Evolutionary conservation across 202 grass and related monocot genomes (phyloP).

Genomic region (Miscanthus sacchariflorus): DNA sequence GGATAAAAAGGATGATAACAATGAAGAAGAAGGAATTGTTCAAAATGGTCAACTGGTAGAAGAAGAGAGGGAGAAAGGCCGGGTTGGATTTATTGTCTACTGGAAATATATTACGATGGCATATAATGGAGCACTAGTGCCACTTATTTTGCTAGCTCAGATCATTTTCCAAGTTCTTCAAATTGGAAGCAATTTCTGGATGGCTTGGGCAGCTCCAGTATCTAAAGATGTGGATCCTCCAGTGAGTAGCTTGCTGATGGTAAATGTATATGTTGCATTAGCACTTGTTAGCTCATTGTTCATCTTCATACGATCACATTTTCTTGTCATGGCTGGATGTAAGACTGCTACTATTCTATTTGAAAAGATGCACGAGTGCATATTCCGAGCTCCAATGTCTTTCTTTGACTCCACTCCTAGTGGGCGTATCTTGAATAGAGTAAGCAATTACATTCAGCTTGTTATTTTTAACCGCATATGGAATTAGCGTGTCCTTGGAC

Average conservation of each 20-base stretch:
- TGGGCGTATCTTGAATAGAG: slow-evolving; percentile 73
- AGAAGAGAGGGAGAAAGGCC: slow-evolving; percentile 90
- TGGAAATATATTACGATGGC: slow-evolving; percentile 72
- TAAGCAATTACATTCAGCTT: slow-evolving; percentile 25
- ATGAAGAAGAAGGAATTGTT: not conserved
- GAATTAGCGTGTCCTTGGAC: no score
- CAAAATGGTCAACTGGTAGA: slow-evolving; percentile 68
- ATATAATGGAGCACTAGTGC: slow-evolving; percentile 69
- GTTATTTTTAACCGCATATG: no score
- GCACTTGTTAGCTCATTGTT: slow-evolving; percentile 56
- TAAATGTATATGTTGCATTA: slow-evolving; percentile 72
- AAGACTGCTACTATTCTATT: slow-evolving; percentile 76
- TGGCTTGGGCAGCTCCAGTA: slow-evolving; percentile 74
- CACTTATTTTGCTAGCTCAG: slow-evolving; percentile 63
- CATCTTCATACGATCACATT: slow-evolving; percentile 53
- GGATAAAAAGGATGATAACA: slow-evolving; percentile 26
- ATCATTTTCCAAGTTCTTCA: slow-evolving; percentile 79
- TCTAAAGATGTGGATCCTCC: slow-evolving; percentile 61
- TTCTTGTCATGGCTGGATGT: slow-evolving; percentile 66
- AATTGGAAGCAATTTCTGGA: slow-evolving; percentile 83
- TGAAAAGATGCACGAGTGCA: slow-evolving; percentile 62
- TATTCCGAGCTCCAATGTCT: slow-evolving; percentile 78
- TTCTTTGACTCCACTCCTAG: slow-evolving; percentile 89
- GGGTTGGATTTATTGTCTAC: slow-evolving; percentile 69
- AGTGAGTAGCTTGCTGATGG: slow-evolving; percentile 47